Base-by-base conservation (phyloP, 2,329 filamentous ascomycete genomes). In the Scolecobasidium constrictum region DNA sequence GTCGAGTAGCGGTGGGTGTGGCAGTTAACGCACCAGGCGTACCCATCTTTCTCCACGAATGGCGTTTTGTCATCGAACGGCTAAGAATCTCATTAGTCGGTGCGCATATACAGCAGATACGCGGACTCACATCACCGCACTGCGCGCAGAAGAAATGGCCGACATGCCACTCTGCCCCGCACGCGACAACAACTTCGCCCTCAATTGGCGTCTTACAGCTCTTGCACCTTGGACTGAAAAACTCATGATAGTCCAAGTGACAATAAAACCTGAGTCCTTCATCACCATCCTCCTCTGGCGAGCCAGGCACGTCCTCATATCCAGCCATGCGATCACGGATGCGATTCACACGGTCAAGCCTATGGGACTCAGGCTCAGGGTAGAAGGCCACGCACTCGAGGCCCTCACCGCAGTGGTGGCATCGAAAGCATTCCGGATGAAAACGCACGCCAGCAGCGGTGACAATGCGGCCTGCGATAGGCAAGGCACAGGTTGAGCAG, bases 131-230 rank as follows among this genome's bases (percentile, higher is more conserved):
- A 65, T 98, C 90, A 51, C 92, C 92, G 59, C 92, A 98, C 69
- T 98, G 87, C 34, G 92, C 92, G 58, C 92, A 98, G 73, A 98
- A 98, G 67, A 98, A 98, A 65, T 98, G 92, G 0, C 92, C 92
- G 42, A 85, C 84, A 61, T 98, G 92, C 85, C 86, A 98, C 64
- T 94, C 87, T n/a, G 81, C 77, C 1, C 92, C 92, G 44, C 94
- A 86, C 1, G 92, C 92, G 12, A 95, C 81, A 22, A 95, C 81
- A 51, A 96, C 86, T 63, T 96, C 88, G 34, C 88, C 88, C 52
- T 96, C 80, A 55, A 98, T 98, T 3, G 92, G 90, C 5, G 92
- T 98, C 60, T 83, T 87, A 74, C 92, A 98, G 60, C 85, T 87
- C 65, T 92, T 92, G 72, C 92, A 98, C 34, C 86, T 79, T 4